Conservation (phyloP, 164 flowering plant species). For the Magnolia kwangsiensis region DNA sequence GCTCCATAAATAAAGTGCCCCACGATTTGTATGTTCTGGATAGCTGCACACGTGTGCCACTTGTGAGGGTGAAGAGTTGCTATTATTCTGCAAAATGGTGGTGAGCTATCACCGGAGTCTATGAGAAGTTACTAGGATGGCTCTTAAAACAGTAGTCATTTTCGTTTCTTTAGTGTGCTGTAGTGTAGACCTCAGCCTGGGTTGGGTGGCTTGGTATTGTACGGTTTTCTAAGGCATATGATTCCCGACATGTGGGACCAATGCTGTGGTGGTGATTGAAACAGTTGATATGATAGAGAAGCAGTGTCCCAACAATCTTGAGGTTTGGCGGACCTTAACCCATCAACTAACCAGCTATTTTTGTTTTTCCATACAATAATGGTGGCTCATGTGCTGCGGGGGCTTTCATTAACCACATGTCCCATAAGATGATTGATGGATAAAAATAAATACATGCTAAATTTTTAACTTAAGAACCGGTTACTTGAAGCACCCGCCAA, state of each 20-base stretch:
- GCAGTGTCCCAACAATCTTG: not conserved
- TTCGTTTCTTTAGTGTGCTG: not conserved
- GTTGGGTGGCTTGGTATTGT: not conserved
- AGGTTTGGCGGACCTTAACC: not conserved
- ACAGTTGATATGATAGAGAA: not conserved
- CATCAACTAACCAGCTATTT: no score
- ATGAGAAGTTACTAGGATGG: not conserved
- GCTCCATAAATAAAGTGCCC: no score
- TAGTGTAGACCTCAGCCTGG: not conserved
- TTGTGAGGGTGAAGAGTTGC: not conserved
- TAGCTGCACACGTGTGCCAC: not conserved
- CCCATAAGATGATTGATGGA: no score
- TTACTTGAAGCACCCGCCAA: no score
- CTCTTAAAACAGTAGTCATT: no score
- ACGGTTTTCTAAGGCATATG: not conserved
- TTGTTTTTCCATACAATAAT: no score
- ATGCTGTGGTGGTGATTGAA: not conserved
- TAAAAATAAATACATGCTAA: no score
- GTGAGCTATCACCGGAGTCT: not conserved
- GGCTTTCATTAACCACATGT: no score
- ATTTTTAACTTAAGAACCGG: no score
- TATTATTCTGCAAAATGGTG: not conserved
- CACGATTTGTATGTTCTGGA: not conserved
- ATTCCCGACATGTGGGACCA: not conserved
- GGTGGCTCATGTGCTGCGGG: no score